Conservation (phyloP, 2,329 filamentous ascomycete genomes). For the Alternaria arbusti region DNA sequence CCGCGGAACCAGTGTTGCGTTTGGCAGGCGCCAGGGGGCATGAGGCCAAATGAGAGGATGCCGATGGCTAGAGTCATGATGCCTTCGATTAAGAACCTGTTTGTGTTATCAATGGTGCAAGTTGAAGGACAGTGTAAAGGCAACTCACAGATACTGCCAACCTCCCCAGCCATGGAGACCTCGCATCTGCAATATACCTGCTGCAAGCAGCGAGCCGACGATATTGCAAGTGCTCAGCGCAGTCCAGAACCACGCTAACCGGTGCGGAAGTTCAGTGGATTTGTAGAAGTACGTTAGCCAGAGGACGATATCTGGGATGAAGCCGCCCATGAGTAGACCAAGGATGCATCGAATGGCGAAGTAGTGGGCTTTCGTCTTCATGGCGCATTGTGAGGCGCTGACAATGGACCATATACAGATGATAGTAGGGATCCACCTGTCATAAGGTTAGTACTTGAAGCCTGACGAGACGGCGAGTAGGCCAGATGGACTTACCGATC, state of each 20-base stretch:
- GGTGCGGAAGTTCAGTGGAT: constrained; percentile 49
- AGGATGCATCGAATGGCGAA: constrained; percentile 50
- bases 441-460: neutral
- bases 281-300: constrained; percentile 53
- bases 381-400: constrained; percentile 46
- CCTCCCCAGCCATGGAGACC: constrained; percentile 51
- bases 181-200: constrained; percentile 52
- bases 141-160: constrained; percentile 46
- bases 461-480: neutral
- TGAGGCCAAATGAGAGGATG: constrained; percentile 60
- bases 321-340: constrained; percentile 47
- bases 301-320: constrained; percentile 47
- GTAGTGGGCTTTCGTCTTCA: constrained; percentile 44
- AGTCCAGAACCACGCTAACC: constrained; percentile 54
- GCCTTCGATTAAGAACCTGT: constrained; percentile 62
- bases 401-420: constrained; percentile 47
- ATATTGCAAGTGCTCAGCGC: constrained; percentile 47
- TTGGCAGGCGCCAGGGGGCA: constrained; percentile 58
- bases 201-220: constrained; percentile 48
- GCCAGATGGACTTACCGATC: constrained; percentile 38
- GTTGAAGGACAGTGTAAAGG: neutral
- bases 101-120: constrained; percentile 41
- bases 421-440: constrained; percentile 46
- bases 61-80: constrained; percentile 61
- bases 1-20: constrained; percentile 63